Evolutionary conservation across 768 basidiomycete species (phyloP).

Genomic region (Amanita rubescens): DNA sequence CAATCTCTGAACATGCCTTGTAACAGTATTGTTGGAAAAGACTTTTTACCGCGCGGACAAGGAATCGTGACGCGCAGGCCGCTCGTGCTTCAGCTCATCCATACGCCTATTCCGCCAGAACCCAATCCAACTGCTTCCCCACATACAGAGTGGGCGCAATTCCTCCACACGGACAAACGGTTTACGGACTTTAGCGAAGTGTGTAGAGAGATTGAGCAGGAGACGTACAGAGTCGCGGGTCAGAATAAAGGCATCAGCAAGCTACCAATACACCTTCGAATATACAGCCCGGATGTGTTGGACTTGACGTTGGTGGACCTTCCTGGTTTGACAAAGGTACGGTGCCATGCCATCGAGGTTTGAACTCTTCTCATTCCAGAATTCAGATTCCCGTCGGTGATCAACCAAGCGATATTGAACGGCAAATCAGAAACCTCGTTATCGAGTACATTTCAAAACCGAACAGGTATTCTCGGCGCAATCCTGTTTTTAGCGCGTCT

Average conservation of each 20-base stretch:
- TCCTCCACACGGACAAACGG: constrained; percentile 91
- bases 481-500: constrained; percentile 1
- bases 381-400: constrained; percentile 88
- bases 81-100: constrained; percentile 91
- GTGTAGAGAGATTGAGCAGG: constrained; percentile 94
- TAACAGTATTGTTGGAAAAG: constrained; percentile 89
- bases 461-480: constrained; percentile 58
- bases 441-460: constrained; percentile 94
- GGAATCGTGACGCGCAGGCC: constrained; percentile 97
- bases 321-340: constrained; percentile 91
- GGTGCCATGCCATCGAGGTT: background rate
- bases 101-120: constrained; percentile 65
- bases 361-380: background rate
- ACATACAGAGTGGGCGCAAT: constrained; percentile 90
- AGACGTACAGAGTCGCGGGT: constrained; percentile 94
- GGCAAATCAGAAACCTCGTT: constrained; percentile 93
- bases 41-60: constrained; percentile 81
- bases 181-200: constrained; percentile 97
- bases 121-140: constrained; percentile 35
- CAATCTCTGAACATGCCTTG: constrained; percentile 1
- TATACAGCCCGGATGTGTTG: constrained; percentile 92
- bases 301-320: constrained; percentile 95
- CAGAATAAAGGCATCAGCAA: constrained; percentile 99
- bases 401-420: constrained; percentile 96
- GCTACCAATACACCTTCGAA: constrained; percentile 89